Percentiles rank a stretch among this genome's conserved stretches.
Evolutionary conservation across 1,284 basidiomycete genomes (phyloP).

Genomic region (Calocybe gambosa): DNA sequence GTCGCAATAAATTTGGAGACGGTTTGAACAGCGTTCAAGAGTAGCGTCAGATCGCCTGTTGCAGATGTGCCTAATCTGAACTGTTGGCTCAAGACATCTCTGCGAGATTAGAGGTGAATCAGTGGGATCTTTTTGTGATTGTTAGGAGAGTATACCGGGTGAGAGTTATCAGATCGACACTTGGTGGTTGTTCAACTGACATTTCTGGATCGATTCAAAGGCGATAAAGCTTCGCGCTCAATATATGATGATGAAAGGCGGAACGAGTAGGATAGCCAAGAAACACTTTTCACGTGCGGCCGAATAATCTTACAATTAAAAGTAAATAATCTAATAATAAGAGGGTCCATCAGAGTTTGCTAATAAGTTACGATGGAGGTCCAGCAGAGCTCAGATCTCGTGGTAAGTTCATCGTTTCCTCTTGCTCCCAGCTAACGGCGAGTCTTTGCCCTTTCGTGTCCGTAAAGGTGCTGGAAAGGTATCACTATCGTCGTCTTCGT

Average conservation of each 20-base stretch:
- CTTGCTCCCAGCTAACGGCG: slow-evolving; percentile 45
- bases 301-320: slow-evolving; percentile 1
- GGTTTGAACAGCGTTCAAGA: slow-evolving; percentile 94
- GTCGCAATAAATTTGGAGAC: slow-evolving; percentile 97
- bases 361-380: too few relatives aligned
- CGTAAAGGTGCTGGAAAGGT: slow-evolving; percentile 62
- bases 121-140: neutral
- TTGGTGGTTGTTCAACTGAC: slow-evolving; percentile 64
- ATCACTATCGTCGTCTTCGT: slow-evolving; percentile 55
- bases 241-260: slow-evolving; percentile 18
- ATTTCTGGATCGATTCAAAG: slow-evolving; percentile 24
- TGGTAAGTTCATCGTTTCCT: slow-evolving; percentile 44
- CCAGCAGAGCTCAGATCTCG: slow-evolving; percentile 1
- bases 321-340: neutral
- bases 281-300: slow-evolving; percentile 24
- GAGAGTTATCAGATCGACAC: slow-evolving; percentile 86
- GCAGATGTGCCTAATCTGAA: slow-evolving; percentile 72
- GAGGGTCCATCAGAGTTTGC: too few relatives aligned
- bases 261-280: slow-evolving; percentile 17
- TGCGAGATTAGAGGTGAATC: slow-evolving; percentile 23
- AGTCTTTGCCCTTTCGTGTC: slow-evolving; percentile 50
- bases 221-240: neutral
- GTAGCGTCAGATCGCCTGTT: slow-evolving; percentile 90
- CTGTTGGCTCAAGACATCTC: slow-evolving; percentile 84
- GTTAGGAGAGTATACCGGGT: slow-evolving; percentile 55